Conservation (phyloP, 371 early-diverging fungal genomes). For the Chytridium lagenaria region DNA sequence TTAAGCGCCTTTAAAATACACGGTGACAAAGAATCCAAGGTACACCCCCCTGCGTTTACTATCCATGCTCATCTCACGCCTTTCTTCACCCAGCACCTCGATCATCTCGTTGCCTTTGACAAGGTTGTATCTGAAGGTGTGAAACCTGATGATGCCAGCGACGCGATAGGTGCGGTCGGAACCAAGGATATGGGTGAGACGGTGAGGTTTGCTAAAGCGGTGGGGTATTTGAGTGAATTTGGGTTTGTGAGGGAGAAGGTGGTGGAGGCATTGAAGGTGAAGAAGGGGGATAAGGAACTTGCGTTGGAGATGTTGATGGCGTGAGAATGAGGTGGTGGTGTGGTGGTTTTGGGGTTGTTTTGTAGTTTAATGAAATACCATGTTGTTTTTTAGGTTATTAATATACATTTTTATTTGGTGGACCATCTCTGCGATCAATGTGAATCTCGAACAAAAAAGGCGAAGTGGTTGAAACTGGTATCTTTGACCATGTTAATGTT, state of each 20-base stretch:
- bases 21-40: slow-evolving; percentile 10
- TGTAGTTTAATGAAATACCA: not conserved
- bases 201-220: not conserved
- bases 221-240: not conserved
- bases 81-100: slow-evolving; percentile 7
- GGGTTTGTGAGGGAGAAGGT: slow-evolving; percentile 17
- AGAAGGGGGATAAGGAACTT: not conserved
- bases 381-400: not conserved
- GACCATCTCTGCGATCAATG: too few relatives aligned
- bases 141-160: not conserved
- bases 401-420: too few relatives aligned
- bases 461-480: too few relatives aligned
- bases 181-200: not conserved
- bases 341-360: not conserved
- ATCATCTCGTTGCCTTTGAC: slow-evolving; percentile 3
- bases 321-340: too few relatives aligned
- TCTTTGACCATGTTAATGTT: too few relatives aligned
- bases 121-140: not conserved
- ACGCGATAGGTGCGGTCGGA: slow-evolving; percentile 2
- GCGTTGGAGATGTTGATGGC: slow-evolving; percentile 20
- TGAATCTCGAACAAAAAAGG: too few relatives aligned
- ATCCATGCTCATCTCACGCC: not conserved
- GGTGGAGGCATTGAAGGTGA: not conserved
- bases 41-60: not conserved
- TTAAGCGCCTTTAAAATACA: not conserved